These are phyloP conservation scores for Fusarium sp. DNA, from an alignment of 2,329 filamentous ascomycete genomes.

Conservation along the genomic window DNA sequence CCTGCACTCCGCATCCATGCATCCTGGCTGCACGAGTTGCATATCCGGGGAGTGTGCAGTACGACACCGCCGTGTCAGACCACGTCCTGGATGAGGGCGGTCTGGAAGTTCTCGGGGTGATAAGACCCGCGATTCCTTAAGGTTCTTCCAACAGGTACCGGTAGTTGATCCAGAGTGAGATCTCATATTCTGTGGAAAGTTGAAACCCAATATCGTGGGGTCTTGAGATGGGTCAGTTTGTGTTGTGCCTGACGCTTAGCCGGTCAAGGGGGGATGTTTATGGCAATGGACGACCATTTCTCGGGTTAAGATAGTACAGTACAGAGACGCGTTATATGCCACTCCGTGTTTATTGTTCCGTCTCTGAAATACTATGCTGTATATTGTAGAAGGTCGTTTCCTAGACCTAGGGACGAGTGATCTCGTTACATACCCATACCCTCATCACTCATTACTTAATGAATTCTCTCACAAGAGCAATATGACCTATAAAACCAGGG, in stretches of 20 bases:
- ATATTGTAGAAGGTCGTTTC: background rate
- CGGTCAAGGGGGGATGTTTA: background rate
- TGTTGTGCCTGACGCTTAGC: conserved; percentile 4
- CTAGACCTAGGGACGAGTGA: background rate
- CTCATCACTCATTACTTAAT: background rate
- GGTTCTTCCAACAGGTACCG: background rate
- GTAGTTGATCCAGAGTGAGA: conserved; percentile 2
- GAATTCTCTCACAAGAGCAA: background rate
- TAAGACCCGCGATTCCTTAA: conserved; percentile 1
- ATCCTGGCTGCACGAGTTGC: conserved; percentile 19
- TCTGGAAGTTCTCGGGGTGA: conserved; percentile 31
- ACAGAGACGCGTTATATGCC: background rate
- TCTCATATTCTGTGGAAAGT: background rate
- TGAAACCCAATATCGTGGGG: background rate
- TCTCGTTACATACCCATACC: background rate
- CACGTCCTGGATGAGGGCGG: conserved; percentile 19
- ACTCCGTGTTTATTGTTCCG: background rate
- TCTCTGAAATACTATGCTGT: background rate
- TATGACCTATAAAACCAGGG: background rate
- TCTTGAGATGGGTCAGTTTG: background rate
- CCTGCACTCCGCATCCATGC: conserved; percentile 22
- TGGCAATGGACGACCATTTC: background rate
- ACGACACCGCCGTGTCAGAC: conserved; percentile 12
- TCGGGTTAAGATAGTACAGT: background rate
- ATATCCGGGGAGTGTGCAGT: conserved; percentile 16